Base-by-base conservation (phyloP, 306 rosid genomes). In the Acacia crassicarpa region DNA sequence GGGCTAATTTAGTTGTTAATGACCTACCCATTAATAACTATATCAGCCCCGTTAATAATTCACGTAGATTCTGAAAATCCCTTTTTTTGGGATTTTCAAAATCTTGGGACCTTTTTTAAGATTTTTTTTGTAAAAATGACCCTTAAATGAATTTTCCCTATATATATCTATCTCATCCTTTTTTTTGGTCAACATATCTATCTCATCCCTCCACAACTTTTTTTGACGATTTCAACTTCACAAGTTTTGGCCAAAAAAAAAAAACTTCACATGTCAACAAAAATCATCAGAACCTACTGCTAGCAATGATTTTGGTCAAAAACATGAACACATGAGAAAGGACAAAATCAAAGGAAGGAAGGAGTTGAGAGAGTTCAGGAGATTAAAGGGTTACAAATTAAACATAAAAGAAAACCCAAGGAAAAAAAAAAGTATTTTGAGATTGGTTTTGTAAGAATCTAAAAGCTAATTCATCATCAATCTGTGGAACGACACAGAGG, bases 401-500 rank as follows among this genome's bases (percentile, higher is more conserved):
- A 65, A 62, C 66, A 62, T 14, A 27, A 27, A 27, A 27, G 9
- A 62, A 62, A 25, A 59, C 12, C 33, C 23, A 8, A 1, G 11
- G 20, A 54, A 0, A 2, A 32, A 56, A 56, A 61, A 25, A 10
- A 0, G 17, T 35, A 35, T 65, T 1, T 32, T 66, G 12, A 17
- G 20, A 19, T 32, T 33, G 9, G 44, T 3, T 15, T 7, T 16
- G 44, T 33, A 17, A 33, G 12, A 17, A 6, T 13, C 67, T 85
- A 90, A 33, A 12, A 48, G 17, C 53, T 48, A 48, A 14, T 38
- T 38, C 8, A 38, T 48, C 14, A 48, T 48, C 53, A 48, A 16
- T 88, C 76, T 17, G 74, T 68, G 20, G 95, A 95, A 75, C 98
- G 97, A 78, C 99, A 95, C 30, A 95, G 80, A 83, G 99, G 98